These are phyloP conservation scores for Fusarium sp. DNA, from an alignment of 2,329 filamentous ascomycete genomes.

Conservation along the genomic window DNA sequence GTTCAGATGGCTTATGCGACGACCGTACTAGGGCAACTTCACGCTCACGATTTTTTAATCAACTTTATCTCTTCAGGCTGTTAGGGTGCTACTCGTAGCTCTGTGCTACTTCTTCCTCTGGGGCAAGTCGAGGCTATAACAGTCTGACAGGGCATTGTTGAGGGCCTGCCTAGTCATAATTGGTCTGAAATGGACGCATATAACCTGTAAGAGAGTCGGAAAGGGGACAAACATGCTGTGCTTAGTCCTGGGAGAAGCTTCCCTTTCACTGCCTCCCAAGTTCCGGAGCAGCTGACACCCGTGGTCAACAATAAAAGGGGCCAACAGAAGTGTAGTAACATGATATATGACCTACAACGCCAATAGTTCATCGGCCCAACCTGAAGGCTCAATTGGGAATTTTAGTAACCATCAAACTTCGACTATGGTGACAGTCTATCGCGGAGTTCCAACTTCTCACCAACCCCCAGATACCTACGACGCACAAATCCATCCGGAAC, in stretches of 20 bases:
- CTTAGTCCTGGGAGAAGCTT: slow-evolving; percentile 43
- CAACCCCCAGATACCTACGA: too few species aligned
- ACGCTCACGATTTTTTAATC: not conserved
- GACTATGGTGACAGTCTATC: slow-evolving; percentile 27
- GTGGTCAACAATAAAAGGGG: slow-evolving; percentile 54
- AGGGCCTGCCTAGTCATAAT: too few species aligned
- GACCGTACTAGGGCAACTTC: not conserved
- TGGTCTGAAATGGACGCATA: too few species aligned
- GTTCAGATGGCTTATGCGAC: slow-evolving; percentile 46
- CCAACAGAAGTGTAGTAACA: slow-evolving; percentile 47
- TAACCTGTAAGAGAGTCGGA: too few species aligned
- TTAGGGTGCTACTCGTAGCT: not conserved
- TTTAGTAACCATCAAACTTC: not conserved
- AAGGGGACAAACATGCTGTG: slow-evolving; percentile 28
- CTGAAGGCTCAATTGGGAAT: slow-evolving; percentile 30
- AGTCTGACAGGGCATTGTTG: too few species aligned
- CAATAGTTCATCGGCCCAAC: slow-evolving; percentile 49
- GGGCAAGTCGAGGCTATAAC: too few species aligned
- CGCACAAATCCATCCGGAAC: slow-evolving; percentile 37
- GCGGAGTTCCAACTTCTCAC: slow-evolving; percentile 7
- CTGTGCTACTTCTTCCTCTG: not conserved
- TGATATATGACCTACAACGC: slow-evolving; percentile 52
- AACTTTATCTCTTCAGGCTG: too few species aligned
- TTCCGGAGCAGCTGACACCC: slow-evolving; percentile 53
- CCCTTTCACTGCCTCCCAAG: slow-evolving; percentile 15